phyloP scores from a whole-genome alignment of 352 stramenopile species.

The Phytopythium helicoides region DNA sequence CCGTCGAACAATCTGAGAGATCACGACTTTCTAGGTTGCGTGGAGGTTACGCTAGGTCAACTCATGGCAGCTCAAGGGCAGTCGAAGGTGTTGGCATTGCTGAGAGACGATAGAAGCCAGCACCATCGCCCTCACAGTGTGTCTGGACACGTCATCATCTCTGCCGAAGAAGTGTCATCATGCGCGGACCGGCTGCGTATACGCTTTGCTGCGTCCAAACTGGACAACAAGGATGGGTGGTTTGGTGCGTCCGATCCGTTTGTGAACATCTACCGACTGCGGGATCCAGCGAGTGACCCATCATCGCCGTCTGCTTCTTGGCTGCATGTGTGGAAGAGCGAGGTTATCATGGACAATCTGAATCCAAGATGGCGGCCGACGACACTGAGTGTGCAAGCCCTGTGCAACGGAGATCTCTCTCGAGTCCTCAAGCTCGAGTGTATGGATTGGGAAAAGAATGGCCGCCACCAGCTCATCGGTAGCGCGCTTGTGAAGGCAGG shows the following conservation, averaged over 20 bases:
- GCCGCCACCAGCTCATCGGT: constrained; percentile 69
- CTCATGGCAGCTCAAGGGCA: constrained; percentile 66
- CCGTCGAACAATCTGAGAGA: constrained; percentile 48
- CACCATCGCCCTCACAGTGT: constrained; percentile 39
- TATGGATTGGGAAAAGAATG: constrained; percentile 77
- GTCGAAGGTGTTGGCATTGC: constrained; percentile 50
- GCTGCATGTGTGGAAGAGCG: constrained; percentile 66
- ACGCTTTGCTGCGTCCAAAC: constrained; percentile 53
- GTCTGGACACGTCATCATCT: constrained; percentile 59
- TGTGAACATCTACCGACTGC: constrained; percentile 70
- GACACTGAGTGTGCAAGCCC: constrained; percentile 55
- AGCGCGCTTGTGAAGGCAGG: constrained; percentile 43
- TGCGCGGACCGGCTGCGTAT: constrained; percentile 65
- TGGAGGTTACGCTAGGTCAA: constrained; percentile 77
- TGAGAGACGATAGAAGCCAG: constrained; percentile 38
- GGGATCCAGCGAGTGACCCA: constrained; percentile 36
- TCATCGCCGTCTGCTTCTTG: constrained; percentile 32
- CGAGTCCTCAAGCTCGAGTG: constrained; percentile 64
- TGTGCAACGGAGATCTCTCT: constrained; percentile 69
- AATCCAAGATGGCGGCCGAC: constrained; percentile 58
- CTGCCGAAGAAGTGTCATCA: constrained; percentile 65
- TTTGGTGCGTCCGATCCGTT: constrained; percentile 78
- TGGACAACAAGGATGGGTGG: constrained; percentile 81
- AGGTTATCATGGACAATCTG: constrained; percentile 64
- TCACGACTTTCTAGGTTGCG: constrained; percentile 74